Evolutionary conservation across 2,329 filamentous ascomycete genomes (phyloP).

Genomic region (Colletotrichum acutatum): DNA sequence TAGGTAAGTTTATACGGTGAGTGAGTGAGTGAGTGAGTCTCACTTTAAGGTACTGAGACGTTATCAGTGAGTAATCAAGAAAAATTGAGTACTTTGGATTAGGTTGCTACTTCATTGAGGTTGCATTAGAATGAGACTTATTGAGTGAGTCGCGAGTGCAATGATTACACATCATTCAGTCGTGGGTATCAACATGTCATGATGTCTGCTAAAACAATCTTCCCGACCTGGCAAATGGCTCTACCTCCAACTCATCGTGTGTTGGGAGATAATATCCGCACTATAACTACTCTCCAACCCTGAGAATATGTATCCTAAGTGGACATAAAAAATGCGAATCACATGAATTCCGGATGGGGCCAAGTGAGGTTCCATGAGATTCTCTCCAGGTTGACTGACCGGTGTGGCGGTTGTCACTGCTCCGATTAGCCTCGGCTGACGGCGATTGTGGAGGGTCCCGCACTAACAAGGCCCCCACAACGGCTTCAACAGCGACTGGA

Average conservation of each 20-base stretch:
- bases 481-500: constrained; percentile 12
- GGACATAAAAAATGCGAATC: not conserved
- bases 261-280: not conserved
- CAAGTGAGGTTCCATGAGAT: constrained; percentile 19
- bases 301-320: no score
- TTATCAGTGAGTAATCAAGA: not conserved
- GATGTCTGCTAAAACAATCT: no score
- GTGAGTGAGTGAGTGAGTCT: not conserved
- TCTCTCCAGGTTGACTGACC: constrained; percentile 2
- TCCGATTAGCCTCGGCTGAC: constrained; percentile 32
- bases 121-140: no score
- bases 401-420: constrained; percentile 4
- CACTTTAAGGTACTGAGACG: not conserved
- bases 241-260: not conserved
- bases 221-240: no score
- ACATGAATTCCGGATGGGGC: not conserved
- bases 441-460: constrained; percentile 22
- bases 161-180: no score
- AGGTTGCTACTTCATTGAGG: no score
- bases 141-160: no score
- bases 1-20: not conserved
- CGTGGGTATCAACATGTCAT: no score
- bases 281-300: not conserved
- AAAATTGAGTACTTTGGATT: no score
- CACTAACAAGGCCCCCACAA: constrained; percentile 13